Base-by-base conservation (phyloP, 495 filamentous ascomycete species). In the Aspergillus avenaceus region DNA sequence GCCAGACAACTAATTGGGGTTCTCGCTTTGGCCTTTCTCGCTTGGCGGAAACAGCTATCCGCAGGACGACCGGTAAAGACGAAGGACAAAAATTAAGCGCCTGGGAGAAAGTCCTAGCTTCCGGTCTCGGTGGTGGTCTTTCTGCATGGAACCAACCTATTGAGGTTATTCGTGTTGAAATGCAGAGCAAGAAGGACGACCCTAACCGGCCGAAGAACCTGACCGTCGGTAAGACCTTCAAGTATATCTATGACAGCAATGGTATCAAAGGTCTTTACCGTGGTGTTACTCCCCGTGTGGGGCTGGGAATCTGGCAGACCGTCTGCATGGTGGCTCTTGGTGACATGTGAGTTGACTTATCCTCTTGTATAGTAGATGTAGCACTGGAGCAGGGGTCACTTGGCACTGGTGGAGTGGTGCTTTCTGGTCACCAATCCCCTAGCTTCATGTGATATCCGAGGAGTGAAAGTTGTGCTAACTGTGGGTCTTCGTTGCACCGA, bases 261-360 rank as follows among this genome's bases (percentile, higher is more conserved):
- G 93, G 93, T 31, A 49, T 98, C 59, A 88, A 85, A 79, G 93
- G 93, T 59, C 77, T 98, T 53, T 98, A 98, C 79, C 88, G 93
- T 56, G 93, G 93, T 62, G 93, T 98, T 45, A 79, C 91, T 53
- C 93, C 93, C 58, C 83, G 93, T 62, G 88, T 97, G 65, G 95
- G 89, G 43, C 83, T 98, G 47, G 87, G 93, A 57, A 85, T 98
- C 75, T 98, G 93, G 93, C 93, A 98, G 80, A 98, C 93, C 49
- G 88, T 98, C 65, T 98, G 93, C 78, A 98, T 98, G 93, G 93
- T 98, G 73, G 93, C 92, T 64, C 80, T 98, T 77, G 93, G 93
- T 77, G 93, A 98, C 78, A 90, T 96, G 91, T 96, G 72, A 81
- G 91, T 84, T 41, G 27, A 52, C 26, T 45, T 8, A 42, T 50